Percentiles rank a stretch among this genome's conserved stretches.
Conservation (phyloP, 2,329 filamentous ascomycete species). For the Aspergillus pseudotamarii region DNA sequence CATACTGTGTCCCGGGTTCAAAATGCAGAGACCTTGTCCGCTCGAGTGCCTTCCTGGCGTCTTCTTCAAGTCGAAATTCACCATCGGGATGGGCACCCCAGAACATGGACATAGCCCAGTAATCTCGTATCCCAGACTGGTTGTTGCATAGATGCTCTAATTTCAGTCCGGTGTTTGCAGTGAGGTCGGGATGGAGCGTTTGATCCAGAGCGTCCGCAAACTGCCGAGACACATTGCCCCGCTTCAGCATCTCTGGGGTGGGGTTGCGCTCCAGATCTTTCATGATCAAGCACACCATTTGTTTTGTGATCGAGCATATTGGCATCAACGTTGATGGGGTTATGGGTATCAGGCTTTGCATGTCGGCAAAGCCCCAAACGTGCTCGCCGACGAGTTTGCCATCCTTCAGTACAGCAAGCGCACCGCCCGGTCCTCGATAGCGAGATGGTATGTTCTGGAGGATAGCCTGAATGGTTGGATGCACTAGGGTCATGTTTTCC, state of each 20-base stretch:
- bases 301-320: constrained; percentile 54
- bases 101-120: constrained; percentile 49
- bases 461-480: constrained; percentile 13
- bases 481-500: neutral
- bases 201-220: constrained; percentile 31
- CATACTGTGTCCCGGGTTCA: constrained; percentile 45
- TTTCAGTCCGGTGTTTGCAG: constrained; percentile 33
- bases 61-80: constrained; percentile 40
- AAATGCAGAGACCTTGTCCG: constrained; percentile 46
- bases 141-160: constrained; percentile 44
- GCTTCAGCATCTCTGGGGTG: constrained; percentile 29
- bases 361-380: constrained; percentile 49
- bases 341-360: constrained; percentile 42
- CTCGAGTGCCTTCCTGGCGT: constrained; percentile 32
- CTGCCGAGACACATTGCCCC: constrained; percentile 33
- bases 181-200: constrained; percentile 29
- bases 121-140: constrained; percentile 50
- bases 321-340: constrained; percentile 42
- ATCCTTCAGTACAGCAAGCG: constrained; percentile 47
- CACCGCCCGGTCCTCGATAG: constrained; percentile 47
- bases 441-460: constrained; percentile 23
- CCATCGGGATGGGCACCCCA: constrained; percentile 47
- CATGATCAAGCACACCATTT: constrained; percentile 46
- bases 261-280: constrained; percentile 40
- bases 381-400: constrained; percentile 44